Evolutionary conservation across 2,329 filamentous ascomycete species (phyloP).

Genomic region (Elsinoe necatrix): DNA sequence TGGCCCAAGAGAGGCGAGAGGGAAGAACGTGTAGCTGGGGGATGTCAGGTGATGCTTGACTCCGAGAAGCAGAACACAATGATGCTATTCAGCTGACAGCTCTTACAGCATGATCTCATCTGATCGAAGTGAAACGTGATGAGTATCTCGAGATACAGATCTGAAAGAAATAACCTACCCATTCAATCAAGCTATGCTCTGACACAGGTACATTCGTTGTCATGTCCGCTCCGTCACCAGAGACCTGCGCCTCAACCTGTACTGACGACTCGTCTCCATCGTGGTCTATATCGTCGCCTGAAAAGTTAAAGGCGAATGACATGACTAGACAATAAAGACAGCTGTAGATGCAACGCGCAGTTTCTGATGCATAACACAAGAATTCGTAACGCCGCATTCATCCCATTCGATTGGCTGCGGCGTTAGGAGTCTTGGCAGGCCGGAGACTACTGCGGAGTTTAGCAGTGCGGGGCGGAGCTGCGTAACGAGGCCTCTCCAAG

Average conservation of each 20-base stretch:
- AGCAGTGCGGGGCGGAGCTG: not conserved
- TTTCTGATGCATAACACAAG: not conserved
- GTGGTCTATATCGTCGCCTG: constrained; percentile 46
- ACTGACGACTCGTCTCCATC: constrained; percentile 22
- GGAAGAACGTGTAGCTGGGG: constrained; percentile 51
- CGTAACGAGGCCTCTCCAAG: not conserved
- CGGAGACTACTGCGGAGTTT: not conserved
- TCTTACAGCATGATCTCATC: no score
- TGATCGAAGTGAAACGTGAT: no score
- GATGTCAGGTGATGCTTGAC: not conserved
- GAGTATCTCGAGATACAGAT: no score
- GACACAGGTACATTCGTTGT: constrained; percentile 20
- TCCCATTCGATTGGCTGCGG: not conserved
- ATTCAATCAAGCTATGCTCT: constrained; percentile 36
- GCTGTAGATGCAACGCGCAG: not conserved
- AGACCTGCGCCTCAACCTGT: constrained; percentile 5
- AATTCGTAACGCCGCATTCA: not conserved
- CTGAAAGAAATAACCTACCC: constrained; percentile 34
- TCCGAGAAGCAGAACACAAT: no score
- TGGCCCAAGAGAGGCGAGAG: constrained; percentile 63
- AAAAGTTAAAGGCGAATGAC: constrained; percentile 51
- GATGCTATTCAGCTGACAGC: no score
- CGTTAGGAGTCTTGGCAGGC: not conserved
- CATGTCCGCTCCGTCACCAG: not conserved
- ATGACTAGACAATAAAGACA: constrained; percentile 19